Evolutionary conservation across 2,329 filamentous ascomycete species (phyloP), one percentile per base, ranked within the genome.

Genomic region (Alternaria sp.): DNA sequence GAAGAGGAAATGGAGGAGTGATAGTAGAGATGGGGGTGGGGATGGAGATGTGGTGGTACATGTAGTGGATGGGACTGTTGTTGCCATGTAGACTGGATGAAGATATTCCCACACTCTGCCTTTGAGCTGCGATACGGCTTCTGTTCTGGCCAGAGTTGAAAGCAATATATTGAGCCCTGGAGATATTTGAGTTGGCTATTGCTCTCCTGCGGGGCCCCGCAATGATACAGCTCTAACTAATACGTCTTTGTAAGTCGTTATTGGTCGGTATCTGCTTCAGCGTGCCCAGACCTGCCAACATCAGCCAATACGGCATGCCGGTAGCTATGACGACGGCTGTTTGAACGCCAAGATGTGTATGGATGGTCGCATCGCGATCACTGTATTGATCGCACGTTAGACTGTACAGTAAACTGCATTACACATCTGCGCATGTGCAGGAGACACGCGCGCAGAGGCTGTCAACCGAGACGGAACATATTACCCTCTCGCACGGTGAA

Each of bases 281-380:
- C 26, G 10, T 33, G 51, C 51, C 51, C 53, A 60, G 58, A 56
- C 30, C 30, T n/a, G 54, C 59, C 15, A 58, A 66, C 58, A 58
- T 60, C 58, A 59, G 60, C 66, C 64, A 67, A 67, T 65, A 60
- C 18, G 47, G 33, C n/a, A 30, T 51, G 37, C 58, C 37, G 46
- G 60, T 61, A 55, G 60, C 51, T 61, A 60, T 61, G 60, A 66
- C 60, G 65, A 61, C 47, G 60, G 43, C 44, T 18, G 53, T 45
- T 37, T 25, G 49, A 46, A 25, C 21, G 58, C 54, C 54, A 60
- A 54, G 46, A 49, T 26, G 25, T 26, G n/a, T 58, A 28, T 26
- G 23, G 45, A n/a, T n/a, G 28, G 49, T 33, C 49, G 44, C 50
- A 60, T 46, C 26, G 21, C 21, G 49, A 55, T 45, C 21, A 26